These are phyloP conservation scores for Dorcoceras hygrometricum DNA, from an alignment of 257 asterid species.

Conservation along the genomic window DNA sequence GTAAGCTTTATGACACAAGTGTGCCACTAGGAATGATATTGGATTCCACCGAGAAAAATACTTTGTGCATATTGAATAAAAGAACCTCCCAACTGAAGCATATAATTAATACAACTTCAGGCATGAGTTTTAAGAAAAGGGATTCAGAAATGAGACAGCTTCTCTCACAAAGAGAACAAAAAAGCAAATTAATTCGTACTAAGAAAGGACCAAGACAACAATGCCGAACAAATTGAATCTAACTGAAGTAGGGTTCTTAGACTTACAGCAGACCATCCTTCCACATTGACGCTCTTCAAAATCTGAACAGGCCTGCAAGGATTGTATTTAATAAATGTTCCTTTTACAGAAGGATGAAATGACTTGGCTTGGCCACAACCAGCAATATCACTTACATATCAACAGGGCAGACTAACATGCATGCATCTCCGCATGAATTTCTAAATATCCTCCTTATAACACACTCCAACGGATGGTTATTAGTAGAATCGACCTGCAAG, in stretches of 20 bases:
- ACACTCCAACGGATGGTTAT: conserved; percentile 81
- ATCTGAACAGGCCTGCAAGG: conserved; percentile 89
- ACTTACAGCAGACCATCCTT: conserved; percentile 99
- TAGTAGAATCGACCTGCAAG: conserved; percentile 80
- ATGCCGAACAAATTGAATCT: conserved; percentile 8
- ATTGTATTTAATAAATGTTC: conserved; percentile 16
- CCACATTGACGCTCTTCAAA: conserved; percentile 86
- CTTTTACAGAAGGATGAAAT: conserved; percentile 18
- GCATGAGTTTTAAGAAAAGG: conserved; percentile 1
- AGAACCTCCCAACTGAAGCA: conserved; percentile 4
- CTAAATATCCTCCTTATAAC: conserved; percentile 82
- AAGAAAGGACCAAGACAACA: background rate
- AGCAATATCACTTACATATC: conserved; percentile 69
- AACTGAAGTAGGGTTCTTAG: conserved; percentile 18
- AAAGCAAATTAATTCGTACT: background rate
- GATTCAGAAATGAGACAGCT: background rate
- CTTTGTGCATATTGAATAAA: conserved; percentile 5
- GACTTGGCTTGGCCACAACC: conserved; percentile 17
- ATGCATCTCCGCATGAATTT: conserved; percentile 75
- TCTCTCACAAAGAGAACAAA: background rate
- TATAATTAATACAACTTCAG: background rate
- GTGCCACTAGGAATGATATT: background rate
- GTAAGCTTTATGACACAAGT: too few relatives aligned
- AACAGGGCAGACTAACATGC: conserved; percentile 93
- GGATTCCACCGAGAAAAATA: background rate